These are phyloP conservation scores for Alternaria sp. DNA, from an alignment of 2,329 filamentous ascomycete genomes.

Conservation along the genomic window DNA sequence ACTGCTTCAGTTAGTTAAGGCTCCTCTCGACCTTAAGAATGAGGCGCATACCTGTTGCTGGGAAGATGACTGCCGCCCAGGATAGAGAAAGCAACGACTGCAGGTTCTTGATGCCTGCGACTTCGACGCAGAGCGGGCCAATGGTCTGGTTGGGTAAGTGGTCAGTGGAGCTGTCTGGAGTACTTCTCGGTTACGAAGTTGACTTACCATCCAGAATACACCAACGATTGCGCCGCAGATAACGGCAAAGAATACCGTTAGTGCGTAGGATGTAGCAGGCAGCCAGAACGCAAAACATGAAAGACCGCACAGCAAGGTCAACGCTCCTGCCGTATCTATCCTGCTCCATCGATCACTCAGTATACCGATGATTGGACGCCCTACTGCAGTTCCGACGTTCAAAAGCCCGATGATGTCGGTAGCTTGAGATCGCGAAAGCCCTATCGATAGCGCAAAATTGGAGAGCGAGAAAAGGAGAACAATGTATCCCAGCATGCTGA, in stretches of 20 bases:
- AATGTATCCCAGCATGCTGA: conserved; percentile 57
- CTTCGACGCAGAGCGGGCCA: conserved; percentile 50
- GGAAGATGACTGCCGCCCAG: conserved; percentile 49
- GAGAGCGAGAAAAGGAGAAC: conserved; percentile 55
- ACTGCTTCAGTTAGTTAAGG: background rate
- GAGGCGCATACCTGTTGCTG: conserved; percentile 41
- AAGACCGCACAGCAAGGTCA: conserved; percentile 42
- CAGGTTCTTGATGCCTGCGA: conserved; percentile 50
- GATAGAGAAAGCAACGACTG: conserved; percentile 50
- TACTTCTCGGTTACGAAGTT: background rate
- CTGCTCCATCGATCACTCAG: conserved; percentile 54
- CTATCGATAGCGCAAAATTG: conserved; percentile 55
- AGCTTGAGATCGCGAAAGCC: conserved; percentile 49
- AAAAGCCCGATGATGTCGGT: conserved; percentile 53
- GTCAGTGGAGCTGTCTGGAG: background rate
- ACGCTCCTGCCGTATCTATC: conserved; percentile 50
- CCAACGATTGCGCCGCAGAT: conserved; percentile 45
- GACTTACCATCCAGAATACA: conserved; percentile 4
- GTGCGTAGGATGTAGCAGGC: conserved; percentile 51
- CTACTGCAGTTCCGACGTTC: conserved; percentile 57
- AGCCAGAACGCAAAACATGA: conserved; percentile 46
- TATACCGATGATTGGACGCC: conserved; percentile 55
- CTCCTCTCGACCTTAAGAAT: background rate
- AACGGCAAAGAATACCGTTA: conserved; percentile 54
- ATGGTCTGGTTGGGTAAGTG: conserved; percentile 33